phyloP scores from a whole-genome alignment of 108 stramenopile species.

The Skeletonema menzelii region DNA sequence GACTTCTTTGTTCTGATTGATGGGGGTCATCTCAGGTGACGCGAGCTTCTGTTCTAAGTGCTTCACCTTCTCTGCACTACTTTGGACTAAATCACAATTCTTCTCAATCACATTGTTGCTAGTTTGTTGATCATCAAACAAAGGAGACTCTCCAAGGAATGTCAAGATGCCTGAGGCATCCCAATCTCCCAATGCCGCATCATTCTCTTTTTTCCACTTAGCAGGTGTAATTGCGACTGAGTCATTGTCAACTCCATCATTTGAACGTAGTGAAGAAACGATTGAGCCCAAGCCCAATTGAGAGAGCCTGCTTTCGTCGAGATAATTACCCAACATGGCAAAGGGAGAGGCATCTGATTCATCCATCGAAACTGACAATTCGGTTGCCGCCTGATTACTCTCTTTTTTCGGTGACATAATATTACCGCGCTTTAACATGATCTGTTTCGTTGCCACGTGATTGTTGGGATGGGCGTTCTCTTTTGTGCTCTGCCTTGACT shows the following conservation, averaged over 20 bases:
- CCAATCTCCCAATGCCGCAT: neutral
- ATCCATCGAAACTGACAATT: neutral
- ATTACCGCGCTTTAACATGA: constrained; percentile 3
- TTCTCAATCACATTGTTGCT: neutral
- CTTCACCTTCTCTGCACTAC: constrained; percentile 12
- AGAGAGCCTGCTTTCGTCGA: constrained; percentile 12
- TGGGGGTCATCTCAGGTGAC: neutral
- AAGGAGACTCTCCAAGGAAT: constrained; percentile 20
- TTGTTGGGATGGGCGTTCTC: neutral
- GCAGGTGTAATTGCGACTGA: neutral
- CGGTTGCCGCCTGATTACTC: neutral
- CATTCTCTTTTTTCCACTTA: neutral
- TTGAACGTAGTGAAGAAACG: neutral
- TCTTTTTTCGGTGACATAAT: neutral
- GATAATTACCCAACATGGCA: constrained; percentile 41
- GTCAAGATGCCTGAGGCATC: constrained; percentile 10
- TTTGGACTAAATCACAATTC: neutral
- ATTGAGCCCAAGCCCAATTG: neutral
- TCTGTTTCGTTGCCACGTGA: constrained; percentile 9
- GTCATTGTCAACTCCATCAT: neutral
- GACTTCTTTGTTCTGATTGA: constrained; percentile 2
- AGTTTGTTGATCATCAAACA: constrained; percentile 6
- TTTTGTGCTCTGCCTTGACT: neutral
- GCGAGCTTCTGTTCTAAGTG: neutral
- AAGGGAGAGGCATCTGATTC: constrained; percentile 10